Base-by-base conservation (phyloP, 345 rosid species). In the Hypericum androsaemum region DNA sequence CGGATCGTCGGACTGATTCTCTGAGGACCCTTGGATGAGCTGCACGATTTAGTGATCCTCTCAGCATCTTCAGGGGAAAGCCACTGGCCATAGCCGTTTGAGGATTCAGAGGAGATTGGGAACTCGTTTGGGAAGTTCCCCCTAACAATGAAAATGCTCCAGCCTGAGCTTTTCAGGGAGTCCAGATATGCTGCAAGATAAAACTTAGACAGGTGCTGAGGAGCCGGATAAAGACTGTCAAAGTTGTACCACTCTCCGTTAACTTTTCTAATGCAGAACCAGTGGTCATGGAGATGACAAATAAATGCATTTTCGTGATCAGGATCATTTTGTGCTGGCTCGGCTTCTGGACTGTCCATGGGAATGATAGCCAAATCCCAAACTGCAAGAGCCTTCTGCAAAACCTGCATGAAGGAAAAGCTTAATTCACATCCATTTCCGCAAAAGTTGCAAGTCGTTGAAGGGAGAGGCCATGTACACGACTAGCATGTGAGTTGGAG, bases 171-270 rank as follows among this genome's bases (percentile, higher is more conserved):
- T 56, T 78, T 85, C 22, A 92, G 74, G 14, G 98, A 76, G 71
- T 92, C 94, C 9, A 85, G 72, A 57, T 74, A 88, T 12, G 95
- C 98, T 7, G 94, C 76, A 52, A 92, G 86, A 73, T 81, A 88
- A 61, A 92, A 92, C 77, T 78, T 88, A 0, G 95, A 88, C 22
- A 92, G 76, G 67, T 92, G 89, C 64, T 78, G 79, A 0, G 97
- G 96, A 0, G 96, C 98, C 8, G 95, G 82, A 35, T 74, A 79
- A 14, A 88, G 92, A 62, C 98, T 92, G 70, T 92, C 95, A 11
- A 92, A 92, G 65, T 92, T 92, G 37, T 92, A 92, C 96, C 97
- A 85, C 49, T 92, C 98, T 7, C 83, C 81, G 14, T 77, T 81
- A 53, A 81, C 96, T 71, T 85, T 83, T 69, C 95, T 75, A 59